Conservation (phyloP, 2,329 filamentous ascomycete genomes). For the Penicillium freii region DNA sequence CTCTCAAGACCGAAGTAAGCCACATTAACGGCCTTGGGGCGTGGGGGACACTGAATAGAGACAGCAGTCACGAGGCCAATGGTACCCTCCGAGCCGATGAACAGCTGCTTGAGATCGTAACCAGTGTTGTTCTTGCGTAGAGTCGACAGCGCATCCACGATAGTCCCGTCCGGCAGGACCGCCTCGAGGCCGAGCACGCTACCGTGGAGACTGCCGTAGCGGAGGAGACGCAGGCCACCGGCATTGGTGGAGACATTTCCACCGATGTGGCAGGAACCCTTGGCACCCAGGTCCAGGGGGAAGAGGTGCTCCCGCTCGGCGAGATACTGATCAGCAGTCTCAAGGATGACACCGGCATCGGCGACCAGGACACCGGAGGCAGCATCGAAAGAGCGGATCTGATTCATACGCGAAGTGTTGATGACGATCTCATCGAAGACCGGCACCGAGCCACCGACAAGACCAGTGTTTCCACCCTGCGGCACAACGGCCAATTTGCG, state of each 20-base stretch:
- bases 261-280: constrained; percentile 94
- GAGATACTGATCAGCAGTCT: constrained; percentile 81
- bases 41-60: constrained; percentile 83
- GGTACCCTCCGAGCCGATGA: constrained; percentile 93
- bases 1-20: constrained; percentile 90
- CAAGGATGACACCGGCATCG: constrained; percentile 87
- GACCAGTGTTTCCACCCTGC: constrained; percentile 93
- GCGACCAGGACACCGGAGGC: constrained; percentile 86
- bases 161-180: constrained; percentile 87
- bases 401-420: constrained; percentile 85
- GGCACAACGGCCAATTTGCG: constrained; percentile 89
- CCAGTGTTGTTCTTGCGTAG: constrained; percentile 98
- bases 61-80: constrained; percentile 91
- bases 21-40: constrained; percentile 85
- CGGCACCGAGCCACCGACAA: constrained; percentile 92
- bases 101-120: constrained; percentile 94
- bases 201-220: constrained; percentile 93
- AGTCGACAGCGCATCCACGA: constrained; percentile 82
- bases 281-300: constrained; percentile 93
- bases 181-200: constrained; percentile 90
- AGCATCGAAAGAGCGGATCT: constrained; percentile 87
- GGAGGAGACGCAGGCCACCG: constrained; percentile 80
- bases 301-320: constrained; percentile 84
- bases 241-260: constrained; percentile 96
- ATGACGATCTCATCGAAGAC: constrained; percentile 98